Base-by-base conservation (phyloP, 805 yeast genomes). In the Priceomyces medius region DNA sequence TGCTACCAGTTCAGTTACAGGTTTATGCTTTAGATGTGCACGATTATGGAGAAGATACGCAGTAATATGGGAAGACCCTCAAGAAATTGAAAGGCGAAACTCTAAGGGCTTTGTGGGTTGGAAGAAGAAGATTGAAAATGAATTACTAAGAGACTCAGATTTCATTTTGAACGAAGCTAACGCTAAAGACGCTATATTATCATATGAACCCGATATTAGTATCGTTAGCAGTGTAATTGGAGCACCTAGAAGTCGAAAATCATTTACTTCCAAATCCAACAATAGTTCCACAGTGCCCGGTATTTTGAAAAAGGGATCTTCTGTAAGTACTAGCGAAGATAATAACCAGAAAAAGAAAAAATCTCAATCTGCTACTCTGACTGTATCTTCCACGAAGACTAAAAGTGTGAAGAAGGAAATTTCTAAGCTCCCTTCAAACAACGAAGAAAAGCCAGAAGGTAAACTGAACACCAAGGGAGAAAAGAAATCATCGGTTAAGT, bases 1-100 rank as follows among this genome's bases (percentile, higher is more conserved):
- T 8, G 49, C 45, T 9, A 40, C 46, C 3, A 46, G 64, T 4
- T 53, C 65, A 1, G 64, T 80, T 2, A 61, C 70, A 12, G 97
- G 89, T 0, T 65, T 91, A 10, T 91, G 99, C 59, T 64, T 75
- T 20, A 71, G 98, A 40, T 91, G 99, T 67, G 96, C 97, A 0
- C 74, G 85, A 43, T 56, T 93, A 20, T 91, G 98, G 98, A 74
- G 96, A 59, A 68, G 95, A 29, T 91, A 91, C 60, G 97, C 89
- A 0, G 81, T 87, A 0, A 72, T 70, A 7, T 93, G 98, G 98
- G 88, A 83, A 49, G 80, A 79, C 24, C 96, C 96, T 0, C 50
- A 63, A 18, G 88, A 82, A 40, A 80, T 87, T 0, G 61, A 80
- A 32, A 77, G 72, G 56, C 79, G 76, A 44, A 59, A 54, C 26